phyloP scores from a whole-genome alignment of 495 filamentous ascomycete species.

The Aspergillus ostianus region DNA sequence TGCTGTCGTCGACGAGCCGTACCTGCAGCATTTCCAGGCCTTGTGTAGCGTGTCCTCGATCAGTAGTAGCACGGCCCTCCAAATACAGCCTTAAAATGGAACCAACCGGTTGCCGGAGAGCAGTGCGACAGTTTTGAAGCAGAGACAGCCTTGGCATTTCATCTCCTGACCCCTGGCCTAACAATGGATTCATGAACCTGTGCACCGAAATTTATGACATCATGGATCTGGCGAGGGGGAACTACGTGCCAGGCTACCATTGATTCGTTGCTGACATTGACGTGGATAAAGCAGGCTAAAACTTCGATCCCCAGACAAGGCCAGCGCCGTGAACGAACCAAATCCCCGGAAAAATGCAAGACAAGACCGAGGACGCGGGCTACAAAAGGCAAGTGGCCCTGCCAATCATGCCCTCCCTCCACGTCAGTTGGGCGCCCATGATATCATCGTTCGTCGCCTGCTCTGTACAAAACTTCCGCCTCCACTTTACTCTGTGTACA shows the following conservation, averaged over 20 bases:
- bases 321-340: neutral
- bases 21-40: slow-evolving; percentile 44
- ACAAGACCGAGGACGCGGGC: neutral
- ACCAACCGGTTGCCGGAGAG: slow-evolving; percentile 2
- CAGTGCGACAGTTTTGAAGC: no score
- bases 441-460: no score
- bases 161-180: neutral
- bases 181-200: neutral
- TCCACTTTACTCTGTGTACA: no score
- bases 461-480: no score
- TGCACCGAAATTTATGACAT: neutral
- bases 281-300: neutral
- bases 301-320: neutral
- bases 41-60: slow-evolving; percentile 10
- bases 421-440: no score
- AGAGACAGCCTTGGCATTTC: slow-evolving; percentile 27
- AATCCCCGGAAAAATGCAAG: neutral
- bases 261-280: neutral
- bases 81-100: no score
- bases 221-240: neutral
- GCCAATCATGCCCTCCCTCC: no score
- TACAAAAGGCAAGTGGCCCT: no score
- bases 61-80: slow-evolving; percentile 49
- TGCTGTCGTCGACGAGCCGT: slow-evolving; percentile 44
- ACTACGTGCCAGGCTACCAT: neutral